phyloP scores from a whole-genome alignment of 129 eudicot genomes.

The Flaveria brownii region DNA sequence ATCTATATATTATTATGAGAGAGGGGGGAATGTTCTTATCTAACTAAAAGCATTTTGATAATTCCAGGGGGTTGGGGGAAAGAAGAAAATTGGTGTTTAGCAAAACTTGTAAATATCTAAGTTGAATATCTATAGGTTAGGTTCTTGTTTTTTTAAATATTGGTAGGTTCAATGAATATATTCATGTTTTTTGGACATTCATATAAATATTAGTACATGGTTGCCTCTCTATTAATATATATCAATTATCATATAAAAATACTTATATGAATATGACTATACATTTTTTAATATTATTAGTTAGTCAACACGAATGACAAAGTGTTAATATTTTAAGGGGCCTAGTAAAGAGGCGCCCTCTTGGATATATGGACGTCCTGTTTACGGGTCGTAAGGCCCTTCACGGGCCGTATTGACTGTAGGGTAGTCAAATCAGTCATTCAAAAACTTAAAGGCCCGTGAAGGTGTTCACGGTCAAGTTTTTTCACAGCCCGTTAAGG shows the following conservation, averaged over 20 bases:
- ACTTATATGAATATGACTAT: not conserved
- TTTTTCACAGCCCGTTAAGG: too few species aligned
- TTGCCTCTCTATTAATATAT: not conserved
- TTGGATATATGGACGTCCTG: too few species aligned
- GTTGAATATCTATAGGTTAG: conserved; percentile 4
- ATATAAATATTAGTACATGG: not conserved
- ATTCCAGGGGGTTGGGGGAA: conserved; percentile 20
- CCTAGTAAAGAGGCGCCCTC: too few species aligned
- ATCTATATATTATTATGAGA: not conserved
- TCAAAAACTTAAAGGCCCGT: too few species aligned
- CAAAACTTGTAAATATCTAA: conserved; percentile 35
- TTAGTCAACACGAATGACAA: not conserved
- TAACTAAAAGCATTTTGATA: conserved; percentile 7
- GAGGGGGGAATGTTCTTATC: conserved; percentile 10
- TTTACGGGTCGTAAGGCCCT: too few species aligned
- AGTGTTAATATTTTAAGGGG: too few species aligned
- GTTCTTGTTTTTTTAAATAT: not conserved
- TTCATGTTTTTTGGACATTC: too few species aligned
- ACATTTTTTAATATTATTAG: too few species aligned
- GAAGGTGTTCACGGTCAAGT: too few species aligned
- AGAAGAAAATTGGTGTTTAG: conserved; percentile 12
- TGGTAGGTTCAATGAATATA: conserved; percentile 15
- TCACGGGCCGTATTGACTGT: too few species aligned
- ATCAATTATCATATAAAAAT: not conserved
- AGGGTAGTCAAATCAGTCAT: too few species aligned